Percentiles rank a stretch among this genome's conserved stretches.
phyloP scores from a whole-genome alignment of 768 basidiomycete species.

The Chalciporus pseudorubinellus region DNA sequence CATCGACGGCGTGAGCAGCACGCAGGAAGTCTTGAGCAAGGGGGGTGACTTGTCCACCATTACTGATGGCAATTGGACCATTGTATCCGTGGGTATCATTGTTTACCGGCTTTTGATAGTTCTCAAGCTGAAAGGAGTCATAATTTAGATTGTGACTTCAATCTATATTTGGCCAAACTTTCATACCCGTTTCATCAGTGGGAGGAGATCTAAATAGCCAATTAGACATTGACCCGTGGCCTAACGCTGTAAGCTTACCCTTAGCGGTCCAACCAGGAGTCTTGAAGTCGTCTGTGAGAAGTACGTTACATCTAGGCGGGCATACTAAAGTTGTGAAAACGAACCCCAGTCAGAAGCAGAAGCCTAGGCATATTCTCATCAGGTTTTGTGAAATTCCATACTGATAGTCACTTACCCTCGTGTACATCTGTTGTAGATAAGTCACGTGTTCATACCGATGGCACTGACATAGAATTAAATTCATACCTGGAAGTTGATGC shows the following conservation, averaged over 20 bases:
- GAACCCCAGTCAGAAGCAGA: conserved; percentile 70
- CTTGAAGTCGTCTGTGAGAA: conserved; percentile 63
- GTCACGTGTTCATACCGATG: not conserved
- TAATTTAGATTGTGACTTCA: not conserved
- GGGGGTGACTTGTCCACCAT: conserved; percentile 61
- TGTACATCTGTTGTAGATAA: conserved; percentile 53
- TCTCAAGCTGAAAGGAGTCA: conserved; percentile 50
- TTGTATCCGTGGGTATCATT: conserved; percentile 68
- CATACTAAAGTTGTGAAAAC: conserved; percentile 11
- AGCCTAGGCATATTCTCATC: conserved; percentile 37
- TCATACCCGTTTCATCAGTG: conserved; percentile 64
- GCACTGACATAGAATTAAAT: not conserved
- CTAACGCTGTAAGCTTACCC: conserved; percentile 35
- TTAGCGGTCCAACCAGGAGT: conserved; percentile 64
- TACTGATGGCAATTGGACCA: conserved; percentile 72
- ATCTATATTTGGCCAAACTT: not conserved
- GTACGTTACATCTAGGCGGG: not conserved
- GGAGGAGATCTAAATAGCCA: conserved; percentile 52
- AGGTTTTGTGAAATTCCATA: not conserved
- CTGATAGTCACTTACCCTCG: conserved; percentile 39
- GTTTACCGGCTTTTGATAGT: conserved; percentile 72
- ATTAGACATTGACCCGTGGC: not conserved
- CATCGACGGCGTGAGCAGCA: conserved; percentile 55
- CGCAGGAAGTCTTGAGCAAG: conserved; percentile 71
- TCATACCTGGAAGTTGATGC: conserved; percentile 64